Evolutionary conservation across 768 basidiomycete genomes (phyloP), one percentile per base, ranked within the genome.

Genomic region (Brasilioporus rufonigricans): DNA sequence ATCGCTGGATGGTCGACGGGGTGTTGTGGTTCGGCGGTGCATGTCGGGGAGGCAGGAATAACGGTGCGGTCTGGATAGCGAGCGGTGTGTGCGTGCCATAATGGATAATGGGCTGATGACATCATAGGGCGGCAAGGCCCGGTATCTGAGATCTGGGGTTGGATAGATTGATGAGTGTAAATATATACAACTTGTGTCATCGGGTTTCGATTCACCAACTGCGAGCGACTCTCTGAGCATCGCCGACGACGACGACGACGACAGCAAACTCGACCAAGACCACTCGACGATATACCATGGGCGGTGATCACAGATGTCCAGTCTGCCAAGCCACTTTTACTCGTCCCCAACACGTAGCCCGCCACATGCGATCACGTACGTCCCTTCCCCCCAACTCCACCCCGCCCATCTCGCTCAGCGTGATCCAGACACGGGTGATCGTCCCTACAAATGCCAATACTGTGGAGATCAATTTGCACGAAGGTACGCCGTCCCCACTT

Each of bases 381-480:
- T 85, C 44, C 53, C 32, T 16, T 8, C 54, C 48, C 59, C 43
- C 58, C 58, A 27, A 48, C 65, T 68, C 65, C 68, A 65, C 65
- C 52, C 13, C 35, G 9, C 48, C 31, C 46, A 8, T 43, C 38
- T 9, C 40, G 32, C 18, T 2, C 27, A 26, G 3, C 38, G 36
- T 49, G 48, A 36, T 14, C 19, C 73, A 92, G 91, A 93, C 72
- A 93, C 91, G 36, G 91, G 91, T 53, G 91, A 93, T 76, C 79
- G 91, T 41, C 91, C 91, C 10, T 93, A 93, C 78, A 91, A 90
- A 65, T 93, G 91, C 62, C 85, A 86, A 65, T 81, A 85, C 59
- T 93, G 91, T 70, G 91, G 91, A 35, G 91, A 93, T 75, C 90
- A 92, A 73, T 93, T 93, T 66, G 91, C 91, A 2, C 73, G 91